These are phyloP conservation scores for Excoecaria cochinchinensis DNA, from an alignment of 345 rosid species.

Conservation along the genomic window DNA sequence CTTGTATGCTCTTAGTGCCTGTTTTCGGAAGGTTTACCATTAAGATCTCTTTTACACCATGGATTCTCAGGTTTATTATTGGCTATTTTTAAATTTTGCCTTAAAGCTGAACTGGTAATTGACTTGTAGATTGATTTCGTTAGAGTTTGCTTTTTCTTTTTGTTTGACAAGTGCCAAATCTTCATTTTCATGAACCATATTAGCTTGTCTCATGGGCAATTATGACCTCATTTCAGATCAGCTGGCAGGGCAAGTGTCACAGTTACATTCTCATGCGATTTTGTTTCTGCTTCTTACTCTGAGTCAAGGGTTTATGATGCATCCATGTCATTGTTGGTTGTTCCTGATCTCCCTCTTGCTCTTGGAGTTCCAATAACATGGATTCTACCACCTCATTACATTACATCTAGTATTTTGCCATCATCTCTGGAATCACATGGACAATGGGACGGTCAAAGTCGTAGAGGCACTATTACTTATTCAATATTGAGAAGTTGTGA, in stretches of 20 bases:
- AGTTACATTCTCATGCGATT: slow-evolving; percentile 79
- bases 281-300: slow-evolving; percentile 56
- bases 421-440: slow-evolving; percentile 47
- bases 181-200: slow-evolving; percentile 10
- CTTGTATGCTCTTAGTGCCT: slow-evolving; percentile 3
- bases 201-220: slow-evolving; percentile 26
- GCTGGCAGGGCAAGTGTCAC: slow-evolving; percentile 69
- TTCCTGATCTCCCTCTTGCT: slow-evolving; percentile 81
- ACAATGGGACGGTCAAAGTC: slow-evolving; percentile 55
- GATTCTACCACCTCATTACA: slow-evolving; percentile 84
- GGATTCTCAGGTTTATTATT: background rate
- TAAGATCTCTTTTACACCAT: background rate
- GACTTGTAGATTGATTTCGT: background rate
- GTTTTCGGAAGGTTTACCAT: background rate
- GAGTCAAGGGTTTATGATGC: slow-evolving; percentile 67
- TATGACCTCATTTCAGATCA: slow-evolving; percentile 50
- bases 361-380: slow-evolving; percentile 86
- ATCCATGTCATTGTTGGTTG: slow-evolving; percentile 55
- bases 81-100: slow-evolving; percentile 7
- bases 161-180: background rate
- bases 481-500: slow-evolving; percentile 61
- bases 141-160: slow-evolving; percentile 16
- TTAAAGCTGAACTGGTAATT: background rate
- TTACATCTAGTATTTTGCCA: slow-evolving; percentile 68
- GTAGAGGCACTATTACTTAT: slow-evolving; percentile 59